Evolutionary conservation across 1,139 yeast species (phyloP), one percentile per base, ranked within the genome.

Genomic region (Debaryomyces udenii): DNA sequence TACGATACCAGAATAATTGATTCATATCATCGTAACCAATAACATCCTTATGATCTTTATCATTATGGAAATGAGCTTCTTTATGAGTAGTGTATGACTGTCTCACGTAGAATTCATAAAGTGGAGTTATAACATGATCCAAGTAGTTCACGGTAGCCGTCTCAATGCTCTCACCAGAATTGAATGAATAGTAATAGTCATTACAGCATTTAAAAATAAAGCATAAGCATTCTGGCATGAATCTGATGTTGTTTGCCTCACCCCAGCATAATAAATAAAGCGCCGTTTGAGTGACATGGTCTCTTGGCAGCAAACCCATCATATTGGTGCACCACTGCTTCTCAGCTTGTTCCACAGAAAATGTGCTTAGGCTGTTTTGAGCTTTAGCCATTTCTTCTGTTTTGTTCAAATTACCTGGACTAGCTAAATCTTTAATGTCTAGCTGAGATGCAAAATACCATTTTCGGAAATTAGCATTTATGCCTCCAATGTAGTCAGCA

Each of bases 381-480:
- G 63, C 40, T 59, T 65, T 48, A 65, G 66, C 57, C 60, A 56
- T 64, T 42, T 61, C 67, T 9, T 22, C 29, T 14, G 16, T 9
- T n/a, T n/a, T n/a, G 14, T 20, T 10, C 9, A 22, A 11, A 50
- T 83, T 83, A 57, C 86, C 76, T 71, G 83, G 83, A 1, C 91
- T 93, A 47, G 86, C 72, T 39, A 84, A 85, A 47, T 86, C 91
- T 62, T 90, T 96, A 52, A 88, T 70, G 63, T 88, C 95, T 47
- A 89, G 66, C 66, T 86, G 93, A 32, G 97, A 90, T 24, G 97
- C 96, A 66, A 93, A 89, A 64, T 88, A 93, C 99, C 99, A 93
- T 61, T 87, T 91, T 56, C 87, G 80, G 68, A 86, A 93, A 65
- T 93, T 93, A 23, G 98, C 85, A 48, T 89, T 80, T 49, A 86